These are phyloP conservation scores for Lepidopterella palustris DNA, from an alignment of 495 filamentous ascomycete species.

Conservation along the genomic window DNA sequence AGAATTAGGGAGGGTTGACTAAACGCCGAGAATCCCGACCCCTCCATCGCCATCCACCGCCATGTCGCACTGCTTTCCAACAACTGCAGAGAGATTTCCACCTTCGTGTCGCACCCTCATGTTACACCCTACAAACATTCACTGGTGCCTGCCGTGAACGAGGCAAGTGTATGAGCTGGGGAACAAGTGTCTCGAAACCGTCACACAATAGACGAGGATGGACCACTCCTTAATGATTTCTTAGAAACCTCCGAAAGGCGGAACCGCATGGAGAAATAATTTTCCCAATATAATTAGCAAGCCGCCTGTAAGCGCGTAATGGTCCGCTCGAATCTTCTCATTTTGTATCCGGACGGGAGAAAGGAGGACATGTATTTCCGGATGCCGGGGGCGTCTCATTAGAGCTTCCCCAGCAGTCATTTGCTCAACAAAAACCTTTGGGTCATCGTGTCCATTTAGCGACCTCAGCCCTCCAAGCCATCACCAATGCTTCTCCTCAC, in stretches of 20 bases:
- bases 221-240: neutral
- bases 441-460: neutral
- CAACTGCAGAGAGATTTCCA: neutral
- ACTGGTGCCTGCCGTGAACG: neutral
- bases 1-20: conserved; percentile 15
- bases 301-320: neutral
- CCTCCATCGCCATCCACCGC: conserved; percentile 14
- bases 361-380: neutral
- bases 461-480: neutral
- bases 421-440: neutral
- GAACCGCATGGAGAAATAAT: neutral
- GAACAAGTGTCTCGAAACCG: neutral
- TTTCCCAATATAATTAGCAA: neutral
- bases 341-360: neutral
- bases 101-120: neutral
- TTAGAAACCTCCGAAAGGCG: neutral
- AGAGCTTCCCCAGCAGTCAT: neutral
- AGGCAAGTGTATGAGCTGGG: neutral
- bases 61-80: neutral
- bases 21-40: conserved; percentile 16
- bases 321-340: neutral
- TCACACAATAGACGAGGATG: neutral
- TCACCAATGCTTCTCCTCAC: neutral
- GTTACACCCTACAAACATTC: too few species aligned
- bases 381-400: neutral